Evolutionary conservation across 2,329 filamentous ascomycete species (phyloP).

Genomic region (Beauveria asiatica): DNA sequence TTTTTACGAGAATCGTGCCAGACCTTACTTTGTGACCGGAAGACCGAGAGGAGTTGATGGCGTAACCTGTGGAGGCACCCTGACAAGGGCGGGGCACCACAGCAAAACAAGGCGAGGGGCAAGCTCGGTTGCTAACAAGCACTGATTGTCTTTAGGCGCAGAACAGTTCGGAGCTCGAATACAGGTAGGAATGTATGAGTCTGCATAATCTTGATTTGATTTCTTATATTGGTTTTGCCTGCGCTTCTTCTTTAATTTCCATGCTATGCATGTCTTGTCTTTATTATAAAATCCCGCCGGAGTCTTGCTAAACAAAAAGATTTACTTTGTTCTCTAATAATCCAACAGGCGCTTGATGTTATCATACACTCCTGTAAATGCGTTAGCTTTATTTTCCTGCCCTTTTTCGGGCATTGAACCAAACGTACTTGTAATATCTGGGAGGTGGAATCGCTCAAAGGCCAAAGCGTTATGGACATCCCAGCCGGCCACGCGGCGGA

Average conservation of each 20-base stretch:
- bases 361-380: conserved; percentile 55
- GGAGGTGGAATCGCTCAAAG: conserved; percentile 74
- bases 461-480: conserved; percentile 72
- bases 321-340: conserved; percentile 39
- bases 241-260: not conserved
- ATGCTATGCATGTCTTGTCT: not conserved
- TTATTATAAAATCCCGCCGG: not conserved
- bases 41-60: conserved; percentile 7
- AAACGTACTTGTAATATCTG: conserved; percentile 76
- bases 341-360: conserved; percentile 58
- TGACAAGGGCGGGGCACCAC: conserved; percentile 9
- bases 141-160: not conserved
- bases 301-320: not conserved
- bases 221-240: not conserved
- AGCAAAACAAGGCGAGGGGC: conserved; percentile 1
- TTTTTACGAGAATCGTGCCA: not conserved
- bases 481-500: conserved; percentile 82
- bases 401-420: too few relatives aligned
- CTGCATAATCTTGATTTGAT: not conserved
- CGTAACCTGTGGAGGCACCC: conserved; percentile 9
- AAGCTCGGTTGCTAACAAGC: not conserved
- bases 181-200: too few relatives aligned
- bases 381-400: not conserved
- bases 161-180: too few relatives aligned
- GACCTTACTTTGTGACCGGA: not conserved